Percentiles rank a stretch among this genome's conserved stretches.
Conservation (phyloP, 176 grass and related monocot species). For the Rhipidocladum racemiflorum region DNA sequence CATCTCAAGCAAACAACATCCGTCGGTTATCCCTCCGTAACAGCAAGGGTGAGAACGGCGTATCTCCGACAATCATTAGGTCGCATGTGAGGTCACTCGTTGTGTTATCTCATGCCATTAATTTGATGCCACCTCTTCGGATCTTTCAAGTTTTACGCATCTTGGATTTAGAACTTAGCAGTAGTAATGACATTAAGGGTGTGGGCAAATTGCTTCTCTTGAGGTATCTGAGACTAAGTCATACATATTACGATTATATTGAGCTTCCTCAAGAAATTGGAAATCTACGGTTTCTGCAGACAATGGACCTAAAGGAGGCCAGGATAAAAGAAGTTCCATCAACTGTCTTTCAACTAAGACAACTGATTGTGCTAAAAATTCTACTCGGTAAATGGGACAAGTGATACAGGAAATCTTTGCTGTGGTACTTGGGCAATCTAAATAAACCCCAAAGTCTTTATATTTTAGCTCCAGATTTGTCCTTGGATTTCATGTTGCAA, state of each 20-base stretch:
- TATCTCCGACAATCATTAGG: neutral
- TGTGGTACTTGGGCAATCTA: neutral
- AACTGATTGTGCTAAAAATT: neutral
- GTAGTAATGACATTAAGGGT: neutral
- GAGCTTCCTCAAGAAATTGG: constrained; percentile 6
- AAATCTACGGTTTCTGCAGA: constrained; percentile 1
- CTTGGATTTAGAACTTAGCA: neutral
- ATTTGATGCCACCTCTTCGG: neutral
- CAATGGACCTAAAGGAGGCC: neutral
- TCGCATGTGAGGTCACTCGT: neutral
- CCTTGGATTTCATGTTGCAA: neutral
- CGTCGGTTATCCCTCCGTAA: neutral
- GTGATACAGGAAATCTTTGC: neutral
- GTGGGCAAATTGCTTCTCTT: neutral
- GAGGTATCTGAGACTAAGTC: constrained; percentile 19
- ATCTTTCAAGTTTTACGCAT: neutral
- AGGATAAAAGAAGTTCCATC: neutral
- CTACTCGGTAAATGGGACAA: neutral
- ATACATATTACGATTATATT: neutral
- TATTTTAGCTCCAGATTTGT: neutral
- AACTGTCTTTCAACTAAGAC: neutral
- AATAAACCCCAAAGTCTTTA: neutral
- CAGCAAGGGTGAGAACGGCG: neutral
- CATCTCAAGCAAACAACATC: neutral
- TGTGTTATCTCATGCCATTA: neutral